Evolutionary conservation across 2,329 filamentous ascomycete genomes (phyloP).

Genomic region (Ascochyta clinopodiicola): DNA sequence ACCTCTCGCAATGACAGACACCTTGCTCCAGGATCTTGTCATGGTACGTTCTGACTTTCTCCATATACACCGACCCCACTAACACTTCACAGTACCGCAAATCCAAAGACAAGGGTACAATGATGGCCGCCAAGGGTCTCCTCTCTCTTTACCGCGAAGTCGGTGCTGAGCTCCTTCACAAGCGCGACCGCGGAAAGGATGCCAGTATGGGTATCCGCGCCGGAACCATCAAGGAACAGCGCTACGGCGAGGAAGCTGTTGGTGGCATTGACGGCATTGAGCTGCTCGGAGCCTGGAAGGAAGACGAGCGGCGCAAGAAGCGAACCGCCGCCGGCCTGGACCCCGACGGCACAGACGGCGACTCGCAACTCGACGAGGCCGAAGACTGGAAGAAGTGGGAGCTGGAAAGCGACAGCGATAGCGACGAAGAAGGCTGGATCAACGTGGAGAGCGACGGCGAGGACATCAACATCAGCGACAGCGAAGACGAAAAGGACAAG

Average conservation of each 20-base stretch:
- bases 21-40: constrained; percentile 91
- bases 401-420: constrained; percentile 63
- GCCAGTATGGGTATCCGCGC: constrained; percentile 81
- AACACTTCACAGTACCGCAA: constrained; percentile 70
- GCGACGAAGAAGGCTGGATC: constrained; percentile 87
- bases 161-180: constrained; percentile 85
- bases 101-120: constrained; percentile 98
- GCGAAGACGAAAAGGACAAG: constrained; percentile 70
- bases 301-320: constrained; percentile 81
- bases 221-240: constrained; percentile 76
- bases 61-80: background rate
- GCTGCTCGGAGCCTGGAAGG: constrained; percentile 90
- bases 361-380: constrained; percentile 66
- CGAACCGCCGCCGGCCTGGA: constrained; percentile 71
- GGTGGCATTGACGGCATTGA: constrained; percentile 95
- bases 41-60: constrained; percentile 53
- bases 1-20: constrained; percentile 95
- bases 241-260: constrained; percentile 80
- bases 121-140: constrained; percentile 96
- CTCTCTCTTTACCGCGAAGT: constrained; percentile 91
- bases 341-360: constrained; percentile 65
- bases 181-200: constrained; percentile 88
- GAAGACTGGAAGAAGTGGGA: constrained; percentile 66
- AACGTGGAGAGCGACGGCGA: constrained; percentile 83
- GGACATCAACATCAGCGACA: constrained; percentile 74